Evolutionary conservation across 1,284 basidiomycete species (phyloP).

Genomic region (Fomes fomentarius): DNA sequence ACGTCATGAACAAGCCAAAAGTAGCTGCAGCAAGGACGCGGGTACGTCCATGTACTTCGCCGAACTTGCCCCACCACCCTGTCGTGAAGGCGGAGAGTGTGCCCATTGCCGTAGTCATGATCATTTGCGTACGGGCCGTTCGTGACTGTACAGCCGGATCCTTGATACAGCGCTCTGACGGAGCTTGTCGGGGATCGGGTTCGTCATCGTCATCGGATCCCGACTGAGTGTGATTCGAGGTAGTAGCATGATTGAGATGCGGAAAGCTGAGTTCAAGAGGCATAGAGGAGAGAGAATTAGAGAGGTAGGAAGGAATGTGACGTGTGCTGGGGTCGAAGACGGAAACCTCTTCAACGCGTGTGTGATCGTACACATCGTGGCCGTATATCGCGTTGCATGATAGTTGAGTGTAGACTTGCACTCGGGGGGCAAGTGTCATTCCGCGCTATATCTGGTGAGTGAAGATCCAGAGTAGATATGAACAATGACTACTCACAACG

Average conservation of each 20-base stretch:
- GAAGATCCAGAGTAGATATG: neutral
- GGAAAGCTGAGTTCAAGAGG: conserved; percentile 1
- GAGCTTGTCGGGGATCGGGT: conserved; percentile 52
- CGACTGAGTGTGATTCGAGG: neutral
- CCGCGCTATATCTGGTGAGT: conserved; percentile 53
- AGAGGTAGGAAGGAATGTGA: conserved; percentile 19
- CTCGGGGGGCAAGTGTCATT: conserved; percentile 77
- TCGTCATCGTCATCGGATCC: conserved; percentile 38
- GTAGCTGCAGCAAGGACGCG: conserved; percentile 74
- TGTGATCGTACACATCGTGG: conserved; percentile 48
- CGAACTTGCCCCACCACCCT: conserved; percentile 86
- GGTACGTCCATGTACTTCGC: conserved; percentile 79
- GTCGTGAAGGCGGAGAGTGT: conserved; percentile 82
- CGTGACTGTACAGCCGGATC: conserved; percentile 69
- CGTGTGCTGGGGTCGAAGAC: conserved; percentile 13
- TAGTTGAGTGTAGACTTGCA: conserved; percentile 78
- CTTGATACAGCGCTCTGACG: conserved; percentile 54
- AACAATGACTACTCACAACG: conserved; percentile 49
- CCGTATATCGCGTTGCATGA: conserved; percentile 59
- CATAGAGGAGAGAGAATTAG: conserved; percentile 15
- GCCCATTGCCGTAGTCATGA: conserved; percentile 81
- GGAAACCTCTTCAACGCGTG: conserved; percentile 26
- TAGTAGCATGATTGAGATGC: neutral
- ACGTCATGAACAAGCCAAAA: conserved; percentile 78
- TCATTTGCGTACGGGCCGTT: conserved; percentile 69